These are phyloP conservation scores for Rhazya stricta DNA, from an alignment of 257 asterid species.

Conservation along the genomic window DNA sequence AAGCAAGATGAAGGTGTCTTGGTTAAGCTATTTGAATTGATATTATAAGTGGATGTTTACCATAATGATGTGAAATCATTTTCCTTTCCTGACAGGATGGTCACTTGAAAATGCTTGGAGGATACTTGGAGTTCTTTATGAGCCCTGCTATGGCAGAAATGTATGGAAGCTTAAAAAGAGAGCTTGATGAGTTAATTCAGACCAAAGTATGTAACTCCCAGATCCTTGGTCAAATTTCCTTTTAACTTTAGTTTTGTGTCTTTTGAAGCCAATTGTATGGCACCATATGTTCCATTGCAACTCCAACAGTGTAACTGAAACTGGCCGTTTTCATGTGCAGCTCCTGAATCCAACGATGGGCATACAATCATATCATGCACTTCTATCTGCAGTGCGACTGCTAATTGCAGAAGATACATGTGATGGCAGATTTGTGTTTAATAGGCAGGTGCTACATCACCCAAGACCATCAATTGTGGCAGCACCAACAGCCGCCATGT, in stretches of 20 bases:
- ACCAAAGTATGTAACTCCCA: conserved; percentile 52
- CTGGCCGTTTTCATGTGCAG: conserved; percentile 35
- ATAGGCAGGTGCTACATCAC: conserved; percentile 37
- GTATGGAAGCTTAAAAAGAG: conserved; percentile 61
- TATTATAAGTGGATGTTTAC: background rate
- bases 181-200: conserved; percentile 72
- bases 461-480: conserved; percentile 34
- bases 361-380: conserved; percentile 60
- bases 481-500: conserved; percentile 24
- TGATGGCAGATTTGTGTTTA: conserved; percentile 67
- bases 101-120: conserved; percentile 82
- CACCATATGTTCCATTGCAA: background rate
- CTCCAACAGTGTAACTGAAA: background rate
- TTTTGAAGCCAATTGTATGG: background rate
- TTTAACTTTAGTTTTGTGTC: background rate
- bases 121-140: conserved; percentile 88
- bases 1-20: background rate
- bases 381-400: conserved; percentile 68
- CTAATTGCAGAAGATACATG: conserved; percentile 68
- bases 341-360: conserved; percentile 72
- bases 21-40: background rate
- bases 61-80: background rate
- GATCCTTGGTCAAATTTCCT: background rate
- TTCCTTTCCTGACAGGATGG: conserved; percentile 56
- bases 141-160: conserved; percentile 59